phyloP scores from a whole-genome alignment of 75 land plant genomes.

The Picea glauca region DNA sequence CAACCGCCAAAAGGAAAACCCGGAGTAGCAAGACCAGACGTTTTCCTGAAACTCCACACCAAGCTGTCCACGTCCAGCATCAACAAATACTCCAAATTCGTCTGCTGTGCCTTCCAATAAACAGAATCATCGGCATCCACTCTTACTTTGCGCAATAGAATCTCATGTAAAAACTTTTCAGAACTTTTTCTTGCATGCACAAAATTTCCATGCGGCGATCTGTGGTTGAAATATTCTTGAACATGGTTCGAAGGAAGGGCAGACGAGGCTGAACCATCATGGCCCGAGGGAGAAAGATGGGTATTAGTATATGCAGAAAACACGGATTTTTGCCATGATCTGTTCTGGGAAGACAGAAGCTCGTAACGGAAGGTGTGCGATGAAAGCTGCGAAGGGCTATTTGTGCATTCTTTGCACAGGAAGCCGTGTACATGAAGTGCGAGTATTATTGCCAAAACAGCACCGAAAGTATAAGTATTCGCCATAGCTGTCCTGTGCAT shows the following conservation, averaged over 20 bases:
- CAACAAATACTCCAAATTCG: constrained; percentile 84
- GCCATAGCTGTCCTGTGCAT: too few relatives aligned
- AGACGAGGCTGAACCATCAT: constrained; percentile 36
- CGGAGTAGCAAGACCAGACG: constrained; percentile 54
- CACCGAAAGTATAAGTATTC: neutral
- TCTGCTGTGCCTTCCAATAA: constrained; percentile 70
- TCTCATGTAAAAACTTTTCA: constrained; percentile 38
- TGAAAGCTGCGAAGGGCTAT: constrained; percentile 44
- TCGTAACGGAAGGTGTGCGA: constrained; percentile 66
- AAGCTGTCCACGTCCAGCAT: constrained; percentile 78
- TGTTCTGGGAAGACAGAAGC: constrained; percentile 28
- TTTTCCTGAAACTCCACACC: constrained; percentile 84
- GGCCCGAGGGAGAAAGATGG: constrained; percentile 33
- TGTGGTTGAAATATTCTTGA: too few relatives aligned
- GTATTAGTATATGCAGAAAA: constrained; percentile 14
- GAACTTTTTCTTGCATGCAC: too few relatives aligned
- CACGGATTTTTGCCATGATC: constrained; percentile 30
- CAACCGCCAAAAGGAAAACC: constrained; percentile 83
- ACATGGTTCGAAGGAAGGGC: constrained; percentile 15
- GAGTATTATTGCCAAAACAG: neutral
- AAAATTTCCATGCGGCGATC: too few relatives aligned
- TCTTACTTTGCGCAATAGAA: constrained; percentile 74
- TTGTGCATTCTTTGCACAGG: constrained; percentile 66
- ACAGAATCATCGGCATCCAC: constrained; percentile 43
- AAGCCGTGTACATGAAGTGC: neutral